Evolutionary conservation across 768 basidiomycete species (phyloP).

Genomic region (Boletales sp.): DNA sequence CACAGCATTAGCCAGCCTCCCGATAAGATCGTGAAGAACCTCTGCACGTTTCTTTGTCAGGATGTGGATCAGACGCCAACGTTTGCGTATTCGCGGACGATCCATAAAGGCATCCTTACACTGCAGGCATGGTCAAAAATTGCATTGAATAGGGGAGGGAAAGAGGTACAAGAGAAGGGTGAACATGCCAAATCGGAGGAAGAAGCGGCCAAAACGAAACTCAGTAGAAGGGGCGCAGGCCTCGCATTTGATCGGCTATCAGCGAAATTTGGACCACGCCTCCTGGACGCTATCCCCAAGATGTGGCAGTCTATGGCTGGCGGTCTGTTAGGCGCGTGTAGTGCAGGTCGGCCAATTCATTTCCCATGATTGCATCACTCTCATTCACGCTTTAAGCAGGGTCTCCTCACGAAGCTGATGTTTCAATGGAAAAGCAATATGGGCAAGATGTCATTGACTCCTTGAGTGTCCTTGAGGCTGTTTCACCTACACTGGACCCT

Average conservation of each 20-base stretch:
- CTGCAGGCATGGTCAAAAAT: constrained; percentile 48
- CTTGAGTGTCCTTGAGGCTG: constrained; percentile 82
- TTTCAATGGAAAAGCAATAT: constrained; percentile 61
- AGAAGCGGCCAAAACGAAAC: constrained; percentile 57
- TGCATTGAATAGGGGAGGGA: constrained; percentile 30
- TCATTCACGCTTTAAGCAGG: constrained; percentile 33
- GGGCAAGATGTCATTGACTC: constrained; percentile 93
- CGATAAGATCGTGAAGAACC: constrained; percentile 95
- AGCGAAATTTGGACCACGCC: constrained; percentile 61
- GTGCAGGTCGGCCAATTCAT: constrained; percentile 47
- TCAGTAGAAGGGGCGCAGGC: constrained; percentile 83
- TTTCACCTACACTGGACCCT: constrained; percentile 71
- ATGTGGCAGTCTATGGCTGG: constrained; percentile 94
- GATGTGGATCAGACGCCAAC: constrained; percentile 88
- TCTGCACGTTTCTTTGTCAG: constrained; percentile 94
- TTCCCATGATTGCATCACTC: neutral
- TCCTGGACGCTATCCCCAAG: constrained; percentile 81
- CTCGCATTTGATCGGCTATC: constrained; percentile 81
- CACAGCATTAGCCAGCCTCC: constrained; percentile 78
- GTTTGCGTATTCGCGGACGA: constrained; percentile 64
- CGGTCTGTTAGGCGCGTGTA: constrained; percentile 66
- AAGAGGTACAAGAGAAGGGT: constrained; percentile 42
- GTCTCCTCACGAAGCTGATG: constrained; percentile 56
- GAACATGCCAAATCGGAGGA: constrained; percentile 42
- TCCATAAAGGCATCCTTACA: constrained; percentile 72